Conservation (phyloP, 208 protist species). For the Lotmaria passim region DNA sequence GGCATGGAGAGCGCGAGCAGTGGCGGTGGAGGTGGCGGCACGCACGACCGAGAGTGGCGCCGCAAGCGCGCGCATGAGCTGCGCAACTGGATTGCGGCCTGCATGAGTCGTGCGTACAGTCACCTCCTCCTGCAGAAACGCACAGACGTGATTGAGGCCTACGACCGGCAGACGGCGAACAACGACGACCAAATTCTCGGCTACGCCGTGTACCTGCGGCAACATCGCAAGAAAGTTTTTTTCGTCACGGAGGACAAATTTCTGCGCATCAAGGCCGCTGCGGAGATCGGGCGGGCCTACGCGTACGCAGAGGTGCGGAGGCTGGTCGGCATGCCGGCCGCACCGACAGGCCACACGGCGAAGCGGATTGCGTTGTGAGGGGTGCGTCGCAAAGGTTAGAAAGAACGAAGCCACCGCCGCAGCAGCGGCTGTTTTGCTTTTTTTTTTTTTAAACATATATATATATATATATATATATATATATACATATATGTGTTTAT, state of each 20-base stretch:
- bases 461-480: not conserved
- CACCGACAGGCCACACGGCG: not conserved
- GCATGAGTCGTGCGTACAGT: conserved; percentile 17
- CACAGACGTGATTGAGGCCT: conserved; percentile 62
- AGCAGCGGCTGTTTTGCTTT: no score
- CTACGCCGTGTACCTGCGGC: conserved; percentile 76
- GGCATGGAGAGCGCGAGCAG: conserved; percentile 10
- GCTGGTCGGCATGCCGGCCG: conserved; percentile 39
- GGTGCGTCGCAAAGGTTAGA: not conserved
- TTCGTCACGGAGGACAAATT: conserved; percentile 89
- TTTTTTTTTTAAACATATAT: not conserved
- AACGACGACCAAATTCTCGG: conserved; percentile 87
- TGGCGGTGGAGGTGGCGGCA: not conserved
- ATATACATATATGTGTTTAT: no score
- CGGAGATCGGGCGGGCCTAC: conserved; percentile 64
- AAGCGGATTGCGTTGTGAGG: not conserved
- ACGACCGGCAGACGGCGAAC: conserved; percentile 47
- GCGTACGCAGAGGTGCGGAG: conserved; percentile 48
- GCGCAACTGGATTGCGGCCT: conserved; percentile 65
- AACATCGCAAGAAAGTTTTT: conserved; percentile 42
- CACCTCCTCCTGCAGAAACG: conserved; percentile 64
- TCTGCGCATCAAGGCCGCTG: conserved; percentile 70
- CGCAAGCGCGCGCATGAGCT: conserved; percentile 40
- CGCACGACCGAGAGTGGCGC: conserved; percentile 37
- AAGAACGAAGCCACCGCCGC: not conserved